Conservation (phyloP, 345 rosid species). For the Pugionium cornutum region DNA sequence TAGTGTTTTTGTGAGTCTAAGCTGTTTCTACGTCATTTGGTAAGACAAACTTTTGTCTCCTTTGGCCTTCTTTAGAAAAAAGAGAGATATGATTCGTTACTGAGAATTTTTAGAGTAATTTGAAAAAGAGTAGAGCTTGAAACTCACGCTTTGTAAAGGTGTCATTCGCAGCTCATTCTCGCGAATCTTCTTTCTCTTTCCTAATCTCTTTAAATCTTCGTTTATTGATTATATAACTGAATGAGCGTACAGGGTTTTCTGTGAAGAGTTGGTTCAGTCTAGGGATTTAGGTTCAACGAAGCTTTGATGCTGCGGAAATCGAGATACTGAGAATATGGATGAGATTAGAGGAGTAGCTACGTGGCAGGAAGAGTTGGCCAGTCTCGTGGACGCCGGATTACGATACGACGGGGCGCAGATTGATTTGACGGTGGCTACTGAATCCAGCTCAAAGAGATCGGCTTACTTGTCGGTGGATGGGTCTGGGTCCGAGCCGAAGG, state of each 20-base stretch:
- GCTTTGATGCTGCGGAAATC: not conserved
- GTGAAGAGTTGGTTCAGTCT: conserved; percentile 9
- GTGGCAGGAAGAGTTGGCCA: conserved; percentile 78
- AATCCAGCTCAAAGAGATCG: conserved; percentile 30
- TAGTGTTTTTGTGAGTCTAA: not conserved
- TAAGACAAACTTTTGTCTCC: conserved; percentile 35
- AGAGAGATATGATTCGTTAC: conserved; percentile 46
- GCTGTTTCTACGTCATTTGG: not conserved
- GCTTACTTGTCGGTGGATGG: conserved; percentile 27
- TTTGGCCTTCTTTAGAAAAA: not conserved
- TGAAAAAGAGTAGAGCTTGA: conserved; percentile 38
- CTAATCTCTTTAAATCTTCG: no score
- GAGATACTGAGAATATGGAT: conserved; percentile 43
- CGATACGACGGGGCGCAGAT: conserved; percentile 49
- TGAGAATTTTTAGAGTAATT: conserved; percentile 17
- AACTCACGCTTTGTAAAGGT: conserved; percentile 40
- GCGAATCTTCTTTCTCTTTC: conserved; percentile 24
- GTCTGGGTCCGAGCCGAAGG: conserved; percentile 34
- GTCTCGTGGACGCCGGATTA: conserved; percentile 54
- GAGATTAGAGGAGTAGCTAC: conserved; percentile 56
- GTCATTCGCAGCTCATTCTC: conserved; percentile 41
- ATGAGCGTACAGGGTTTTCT: conserved; percentile 12
- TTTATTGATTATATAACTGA: not conserved
- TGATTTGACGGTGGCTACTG: conserved; percentile 35
- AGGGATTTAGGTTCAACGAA: conserved; percentile 3